phyloP scores from a whole-genome alignment of 345 rosid species.

The Xanthoceras sorbifolium region DNA sequence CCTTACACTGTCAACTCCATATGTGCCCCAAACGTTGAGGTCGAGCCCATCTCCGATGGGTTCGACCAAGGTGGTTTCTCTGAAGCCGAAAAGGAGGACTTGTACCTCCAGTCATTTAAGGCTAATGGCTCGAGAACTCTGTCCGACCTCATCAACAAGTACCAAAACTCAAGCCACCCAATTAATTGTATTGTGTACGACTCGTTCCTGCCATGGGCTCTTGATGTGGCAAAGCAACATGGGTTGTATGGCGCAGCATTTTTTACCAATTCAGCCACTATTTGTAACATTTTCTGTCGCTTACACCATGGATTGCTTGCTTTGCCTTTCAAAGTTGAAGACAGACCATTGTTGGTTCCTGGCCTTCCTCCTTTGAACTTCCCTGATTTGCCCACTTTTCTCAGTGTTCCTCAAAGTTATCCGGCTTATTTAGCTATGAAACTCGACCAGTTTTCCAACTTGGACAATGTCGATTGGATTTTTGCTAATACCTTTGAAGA shows the following conservation, averaged over 20 bases:
- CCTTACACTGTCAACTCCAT: slow-evolving; percentile 54
- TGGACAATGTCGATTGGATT: slow-evolving; percentile 61
- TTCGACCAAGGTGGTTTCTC: slow-evolving; percentile 54
- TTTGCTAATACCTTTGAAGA: slow-evolving; percentile 57
- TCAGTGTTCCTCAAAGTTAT: slow-evolving; percentile 41
- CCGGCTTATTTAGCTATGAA: slow-evolving; percentile 60
- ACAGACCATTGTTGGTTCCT: slow-evolving; percentile 39
- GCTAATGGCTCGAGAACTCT: slow-evolving; percentile 54
- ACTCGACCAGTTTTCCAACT: slow-evolving; percentile 53
- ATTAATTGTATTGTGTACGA: slow-evolving; percentile 63
- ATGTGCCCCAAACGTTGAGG: slow-evolving; percentile 35
- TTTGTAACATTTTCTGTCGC: slow-evolving; percentile 44
- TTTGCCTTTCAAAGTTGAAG: slow-evolving; percentile 43
- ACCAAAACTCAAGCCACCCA: slow-evolving; percentile 32
- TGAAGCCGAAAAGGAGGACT: slow-evolving; percentile 42
- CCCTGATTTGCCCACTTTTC: slow-evolving; percentile 59
- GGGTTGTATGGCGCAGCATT: slow-evolving; percentile 59
- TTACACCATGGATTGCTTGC: slow-evolving; percentile 39
- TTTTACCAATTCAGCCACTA: slow-evolving; percentile 67
- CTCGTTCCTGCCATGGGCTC: slow-evolving; percentile 78
- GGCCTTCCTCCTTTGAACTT: slow-evolving; percentile 54
- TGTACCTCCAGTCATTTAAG: slow-evolving; percentile 41
- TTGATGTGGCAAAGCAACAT: slow-evolving; percentile 62
- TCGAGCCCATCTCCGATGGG: slow-evolving; percentile 78
- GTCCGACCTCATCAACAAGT: slow-evolving; percentile 43